Conservation (phyloP, 176 grass and related monocot genomes). For the Hordeum vulgare region DNA sequence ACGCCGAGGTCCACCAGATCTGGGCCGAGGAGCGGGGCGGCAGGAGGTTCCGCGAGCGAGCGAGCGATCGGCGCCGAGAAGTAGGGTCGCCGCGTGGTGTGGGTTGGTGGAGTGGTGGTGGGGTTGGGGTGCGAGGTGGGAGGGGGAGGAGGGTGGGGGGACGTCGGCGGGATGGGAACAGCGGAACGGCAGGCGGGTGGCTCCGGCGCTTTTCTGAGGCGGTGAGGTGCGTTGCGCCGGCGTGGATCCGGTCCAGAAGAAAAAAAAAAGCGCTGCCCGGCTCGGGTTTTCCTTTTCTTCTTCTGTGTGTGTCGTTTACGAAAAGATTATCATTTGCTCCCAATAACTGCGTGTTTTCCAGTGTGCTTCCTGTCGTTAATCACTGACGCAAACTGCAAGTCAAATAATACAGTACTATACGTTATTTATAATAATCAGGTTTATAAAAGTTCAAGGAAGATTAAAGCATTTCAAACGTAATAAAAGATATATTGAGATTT, state of each 20-base stretch:
- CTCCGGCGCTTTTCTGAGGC: neutral
- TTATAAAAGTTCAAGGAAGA: too few species aligned
- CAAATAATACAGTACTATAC: too few species aligned
- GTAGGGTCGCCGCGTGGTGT: conserved; percentile 14
- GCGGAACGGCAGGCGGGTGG: conserved; percentile 29
- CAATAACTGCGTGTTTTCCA: too few species aligned
- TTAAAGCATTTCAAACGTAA: too few species aligned
- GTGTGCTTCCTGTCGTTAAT: too few species aligned
- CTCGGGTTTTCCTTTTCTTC: neutral
- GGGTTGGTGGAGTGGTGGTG: conserved; percentile 32
- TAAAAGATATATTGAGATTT: too few species aligned
- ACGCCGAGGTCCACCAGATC: conserved; percentile 9
- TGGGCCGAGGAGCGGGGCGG: neutral
- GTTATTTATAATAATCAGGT: too few species aligned
- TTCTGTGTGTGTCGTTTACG: neutral
- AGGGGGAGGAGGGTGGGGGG: neutral
- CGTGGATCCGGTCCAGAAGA: neutral
- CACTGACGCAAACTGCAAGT: too few species aligned
- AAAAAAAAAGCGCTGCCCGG: neutral
- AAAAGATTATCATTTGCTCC: too few species aligned
- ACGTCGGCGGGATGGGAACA: conserved; percentile 38
- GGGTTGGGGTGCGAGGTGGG: neutral
- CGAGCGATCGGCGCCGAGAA: neutral
- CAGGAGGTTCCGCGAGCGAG: neutral
- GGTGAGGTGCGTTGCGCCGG: conserved; percentile 17